Conservation (phyloP, 2,329 filamentous ascomycete species). For the Huntiella bhutanensis region DNA sequence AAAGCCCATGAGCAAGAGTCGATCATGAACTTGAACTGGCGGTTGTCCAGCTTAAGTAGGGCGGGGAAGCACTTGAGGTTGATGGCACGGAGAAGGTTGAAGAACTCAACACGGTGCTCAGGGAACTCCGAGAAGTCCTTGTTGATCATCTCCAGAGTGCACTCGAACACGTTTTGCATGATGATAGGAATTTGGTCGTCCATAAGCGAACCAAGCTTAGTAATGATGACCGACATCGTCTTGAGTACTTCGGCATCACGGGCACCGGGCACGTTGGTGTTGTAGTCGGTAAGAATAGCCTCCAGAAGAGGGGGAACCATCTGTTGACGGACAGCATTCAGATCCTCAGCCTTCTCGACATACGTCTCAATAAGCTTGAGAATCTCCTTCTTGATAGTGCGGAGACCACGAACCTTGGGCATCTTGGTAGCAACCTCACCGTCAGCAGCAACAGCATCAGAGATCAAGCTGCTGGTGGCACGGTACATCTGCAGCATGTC, state of each 20-base stretch:
- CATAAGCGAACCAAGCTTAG: slow-evolving; percentile 88
- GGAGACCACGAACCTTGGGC: slow-evolving; percentile 81
- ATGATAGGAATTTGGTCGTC: slow-evolving; percentile 94
- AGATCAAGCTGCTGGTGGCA: slow-evolving; percentile 89
- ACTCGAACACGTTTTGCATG: slow-evolving; percentile 97
- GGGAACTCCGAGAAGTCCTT: slow-evolving; percentile 99
- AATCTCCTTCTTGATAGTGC: slow-evolving; percentile 99
- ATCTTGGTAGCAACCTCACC: slow-evolving; percentile 82
- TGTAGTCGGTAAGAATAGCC: slow-evolving; percentile 87
- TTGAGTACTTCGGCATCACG: slow-evolving; percentile 92
- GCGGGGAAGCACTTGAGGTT: slow-evolving; percentile 95
- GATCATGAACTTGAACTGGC: slow-evolving; percentile 98
- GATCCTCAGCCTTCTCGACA: slow-evolving; percentile 91
- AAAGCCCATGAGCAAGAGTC: slow-evolving; percentile 99
- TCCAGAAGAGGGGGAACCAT: slow-evolving; percentile 94
- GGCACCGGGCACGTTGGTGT: slow-evolving; percentile 86
- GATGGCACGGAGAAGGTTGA: slow-evolving; percentile 88
- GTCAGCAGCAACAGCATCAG: slow-evolving; percentile 54
- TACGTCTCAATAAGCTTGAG: slow-evolving; percentile 96
- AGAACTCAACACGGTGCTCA: slow-evolving; percentile 98
- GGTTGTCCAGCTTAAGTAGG: slow-evolving; percentile 79
- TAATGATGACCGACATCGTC: slow-evolving; percentile 94
- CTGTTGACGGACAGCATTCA: slow-evolving; percentile 78
- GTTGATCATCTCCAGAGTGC: slow-evolving; percentile 98
- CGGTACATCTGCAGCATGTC: slow-evolving; percentile 99